phyloP scores from a whole-genome alignment of 768 basidiomycete species.

The Auriscalpium orientale region DNA sequence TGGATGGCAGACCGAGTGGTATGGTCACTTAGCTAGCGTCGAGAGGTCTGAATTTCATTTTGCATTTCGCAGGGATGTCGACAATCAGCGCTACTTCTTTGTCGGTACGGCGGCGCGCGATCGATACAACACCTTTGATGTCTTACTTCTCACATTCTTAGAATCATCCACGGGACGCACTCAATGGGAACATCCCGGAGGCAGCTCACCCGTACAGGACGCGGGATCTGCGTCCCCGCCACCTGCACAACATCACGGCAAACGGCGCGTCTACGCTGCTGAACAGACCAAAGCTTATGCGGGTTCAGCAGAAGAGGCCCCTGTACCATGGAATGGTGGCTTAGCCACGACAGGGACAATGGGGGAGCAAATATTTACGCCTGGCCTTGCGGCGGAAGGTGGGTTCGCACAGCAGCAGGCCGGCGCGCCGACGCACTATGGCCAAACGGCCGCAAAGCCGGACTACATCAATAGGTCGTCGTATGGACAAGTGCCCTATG shows the following conservation, averaged over 20 bases:
- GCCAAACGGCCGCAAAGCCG: slow-evolving; percentile 27
- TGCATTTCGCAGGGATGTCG: slow-evolving; percentile 55
- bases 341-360: slow-evolving; percentile 33
- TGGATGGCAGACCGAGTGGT: slow-evolving; percentile 95
- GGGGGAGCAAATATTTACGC: slow-evolving; percentile 66
- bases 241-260: slow-evolving; percentile 34
- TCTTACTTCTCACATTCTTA: slow-evolving; percentile 25
- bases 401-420: slow-evolving; percentile 46
- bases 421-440: slow-evolving; percentile 43
- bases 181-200: slow-evolving; percentile 80
- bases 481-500: slow-evolving; percentile 37
- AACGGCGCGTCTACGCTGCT: slow-evolving; percentile 89
- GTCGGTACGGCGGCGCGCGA: slow-evolving; percentile 52
- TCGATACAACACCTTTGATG: not conserved
- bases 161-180: slow-evolving; percentile 77
- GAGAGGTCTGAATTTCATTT: slow-evolving; percentile 5
- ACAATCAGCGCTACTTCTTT: slow-evolving; percentile 79
- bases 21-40: slow-evolving; percentile 15
- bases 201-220: slow-evolving; percentile 28
- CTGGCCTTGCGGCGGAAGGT: slow-evolving; percentile 66
- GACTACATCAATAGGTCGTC: slow-evolving; percentile 39
- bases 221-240: slow-evolving; percentile 39
- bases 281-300: slow-evolving; percentile 91
- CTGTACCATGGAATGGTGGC: slow-evolving; percentile 37
- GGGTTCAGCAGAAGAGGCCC: slow-evolving; percentile 35